Base-by-base conservation (phyloP, 805 yeast genomes). In the Wickerhamiella parazyma region DNA sequence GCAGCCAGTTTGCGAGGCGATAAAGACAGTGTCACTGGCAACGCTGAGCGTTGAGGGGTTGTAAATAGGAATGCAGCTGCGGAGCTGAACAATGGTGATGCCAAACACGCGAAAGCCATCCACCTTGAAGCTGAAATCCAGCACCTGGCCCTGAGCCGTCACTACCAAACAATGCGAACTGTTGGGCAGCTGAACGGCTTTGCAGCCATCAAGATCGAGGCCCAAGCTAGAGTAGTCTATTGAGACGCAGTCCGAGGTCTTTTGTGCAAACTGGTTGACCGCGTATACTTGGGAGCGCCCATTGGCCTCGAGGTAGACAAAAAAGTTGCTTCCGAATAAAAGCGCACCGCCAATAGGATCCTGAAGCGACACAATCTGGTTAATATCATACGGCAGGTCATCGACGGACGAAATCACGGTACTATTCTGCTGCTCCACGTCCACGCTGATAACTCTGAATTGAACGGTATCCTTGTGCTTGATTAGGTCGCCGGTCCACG, bases 401-500 rank as follows among this genome's bases (percentile, higher is more conserved):
- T 72, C 69, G 6, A 81, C 65, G 40, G 75, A 76, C 47, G 79
- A 68, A 33, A 87, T 81, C 0, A 81, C 67, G 0, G 89, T 79
- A 0, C 89, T 75, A 3, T 69, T 52, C 39, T 71, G 69, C 11
- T 71, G 67, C 17, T 61, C 64, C 12, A 79, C 53, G 51, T 86
- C 89, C 17, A 87, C 62, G 0, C 94, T 76, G 38, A 84, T 57
- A 0, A 81, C 83, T 21, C 74, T 64, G 47, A 76, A 72, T 35
- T 69, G 67, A 24, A 75, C 65, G 14, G 75, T 79, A 54, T 84
- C 94, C 53, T 75, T 78, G 5, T 62, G 65, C 40, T 69, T 62
- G 2, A 78, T 69, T 26, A 80, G 61, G 42, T 73, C 69, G 0
- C 95, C 95, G 0, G 93, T 77, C 94, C 95, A 84, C 0, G 86